phyloP scores from a whole-genome alignment of 2,329 filamentous ascomycete species.

The Microcyclospora tardicrescens region DNA sequence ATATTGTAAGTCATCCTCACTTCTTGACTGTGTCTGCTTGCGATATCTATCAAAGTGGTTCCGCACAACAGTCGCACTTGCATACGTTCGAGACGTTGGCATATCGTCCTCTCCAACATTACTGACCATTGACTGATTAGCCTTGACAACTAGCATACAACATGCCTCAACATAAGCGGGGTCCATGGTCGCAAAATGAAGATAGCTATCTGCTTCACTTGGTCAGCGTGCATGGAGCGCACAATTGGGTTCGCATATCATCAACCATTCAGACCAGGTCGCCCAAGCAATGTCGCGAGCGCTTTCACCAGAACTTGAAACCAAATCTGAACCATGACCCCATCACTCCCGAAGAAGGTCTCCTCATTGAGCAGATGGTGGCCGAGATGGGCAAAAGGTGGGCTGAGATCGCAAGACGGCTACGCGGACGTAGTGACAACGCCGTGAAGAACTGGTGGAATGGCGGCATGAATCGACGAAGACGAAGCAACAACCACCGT shows the following conservation, averaged over 20 bases:
- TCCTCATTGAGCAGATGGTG: constrained; percentile 65
- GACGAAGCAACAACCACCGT: constrained; percentile 28
- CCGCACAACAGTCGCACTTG: too few relatives aligned
- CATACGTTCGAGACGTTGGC: background rate
- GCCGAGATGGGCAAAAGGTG: constrained; percentile 69
- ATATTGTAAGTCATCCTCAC: too few relatives aligned
- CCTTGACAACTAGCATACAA: background rate
- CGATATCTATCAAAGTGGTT: too few relatives aligned
- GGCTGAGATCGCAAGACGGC: constrained; percentile 77
- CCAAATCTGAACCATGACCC: constrained; percentile 68
- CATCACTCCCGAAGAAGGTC: constrained; percentile 63
- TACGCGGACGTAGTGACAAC: constrained; percentile 82
- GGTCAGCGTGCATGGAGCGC: constrained; percentile 56
- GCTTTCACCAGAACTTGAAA: constrained; percentile 86
- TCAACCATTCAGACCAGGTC: constrained; percentile 62
- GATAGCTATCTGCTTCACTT: constrained; percentile 58
- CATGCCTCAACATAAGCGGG: constrained; percentile 51
- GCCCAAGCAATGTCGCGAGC: constrained; percentile 88
- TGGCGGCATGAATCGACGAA: constrained; percentile 72
- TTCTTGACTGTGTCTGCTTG: too few relatives aligned
- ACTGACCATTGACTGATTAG: background rate
- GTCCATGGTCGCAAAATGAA: constrained; percentile 72
- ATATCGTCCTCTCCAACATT: background rate
- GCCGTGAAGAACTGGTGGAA: constrained; percentile 99
- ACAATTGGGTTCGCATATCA: constrained; percentile 86